Evolutionary conservation across 106 monocot genomes (phyloP), one percentile per base, ranked within the genome.

Genomic region (Posidonia australis): DNA sequence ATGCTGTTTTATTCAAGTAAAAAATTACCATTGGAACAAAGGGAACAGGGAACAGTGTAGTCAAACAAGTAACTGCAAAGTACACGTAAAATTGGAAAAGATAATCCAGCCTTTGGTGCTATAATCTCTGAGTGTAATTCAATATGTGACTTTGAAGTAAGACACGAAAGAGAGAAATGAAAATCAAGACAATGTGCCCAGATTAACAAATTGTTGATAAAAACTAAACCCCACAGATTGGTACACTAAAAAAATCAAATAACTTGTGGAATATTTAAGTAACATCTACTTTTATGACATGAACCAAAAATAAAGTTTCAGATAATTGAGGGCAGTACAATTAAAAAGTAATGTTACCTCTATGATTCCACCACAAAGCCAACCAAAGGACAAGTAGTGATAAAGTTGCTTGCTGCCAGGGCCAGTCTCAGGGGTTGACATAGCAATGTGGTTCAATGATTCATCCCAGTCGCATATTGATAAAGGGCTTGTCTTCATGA

Each of bases 381-480:
- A 98, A 56, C 98, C 98, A 77, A 91, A 98, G 49, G 98, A 91
- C n/a, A 91, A 65, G 32, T 87, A 98, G 71, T 98, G 91, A 73
- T 98, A 98, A 43, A 77, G 60, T 74, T 98, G 87, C 36, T 77
- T 63, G 22, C 80, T 78, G 61, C 98, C 98, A 51, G 83, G 80
- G 69, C 85, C 77, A 20, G 80, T 85, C 63, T 85, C 80, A 52
- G 87, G 87, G 46, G 19, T 41, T 54, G 82, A 82, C 19, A 47
- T 70, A 36, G 85, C 69, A 72, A 91, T 91, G 23, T 67, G 77
- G 18, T 75, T 65, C 47, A 98, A 70, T 56, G 83, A 78, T 72
- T 84, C 81, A 70, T 91, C 98, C 98, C 98, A 98, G 36, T 98
- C 79, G 62, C 89, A 98, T 65, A 98, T 58, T 28, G 84, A 46